These are phyloP conservation scores for Pleurotus tuber-regium DNA, from an alignment of 768 basidiomycete genomes.

Conservation along the genomic window DNA sequence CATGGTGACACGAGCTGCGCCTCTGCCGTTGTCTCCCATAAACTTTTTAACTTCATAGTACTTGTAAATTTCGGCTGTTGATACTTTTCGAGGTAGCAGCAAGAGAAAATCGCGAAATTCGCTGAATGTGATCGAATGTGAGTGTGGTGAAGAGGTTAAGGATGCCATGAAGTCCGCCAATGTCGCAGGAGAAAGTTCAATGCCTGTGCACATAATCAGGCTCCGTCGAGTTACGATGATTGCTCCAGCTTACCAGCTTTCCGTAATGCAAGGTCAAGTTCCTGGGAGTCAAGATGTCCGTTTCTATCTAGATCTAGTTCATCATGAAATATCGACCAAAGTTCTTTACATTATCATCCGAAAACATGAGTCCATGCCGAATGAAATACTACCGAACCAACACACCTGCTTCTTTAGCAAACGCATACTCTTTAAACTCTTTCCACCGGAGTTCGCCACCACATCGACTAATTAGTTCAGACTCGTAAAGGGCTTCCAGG, in stretches of 20 bases:
- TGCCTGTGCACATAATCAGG: slow-evolving; percentile 46
- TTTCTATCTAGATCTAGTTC: slow-evolving; percentile 90
- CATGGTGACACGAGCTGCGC: slow-evolving; percentile 81
- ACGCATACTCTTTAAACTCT: slow-evolving; percentile 72
- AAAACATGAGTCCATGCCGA: slow-evolving; percentile 12
- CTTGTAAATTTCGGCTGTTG: slow-evolving; percentile 80
- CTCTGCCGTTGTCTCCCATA: slow-evolving; percentile 73
- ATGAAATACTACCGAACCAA: slow-evolving; percentile 16
- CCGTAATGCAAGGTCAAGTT: slow-evolving; percentile 42
- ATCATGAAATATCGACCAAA: slow-evolving; percentile 90
- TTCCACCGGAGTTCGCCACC: slow-evolving; percentile 61
- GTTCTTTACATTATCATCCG: slow-evolving; percentile 46
- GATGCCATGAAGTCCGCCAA: slow-evolving; percentile 79
- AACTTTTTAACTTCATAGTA: slow-evolving; percentile 73
- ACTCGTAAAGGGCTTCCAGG: slow-evolving; percentile 70
- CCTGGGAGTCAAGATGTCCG: slow-evolving; percentile 67
- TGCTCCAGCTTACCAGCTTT: slow-evolving; percentile 58
- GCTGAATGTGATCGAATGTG: slow-evolving; percentile 68
- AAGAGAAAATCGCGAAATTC: slow-evolving; percentile 92
- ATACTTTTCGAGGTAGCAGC: slow-evolving; percentile 77
- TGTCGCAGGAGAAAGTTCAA: slow-evolving; percentile 65
- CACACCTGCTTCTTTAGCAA: slow-evolving; percentile 79
- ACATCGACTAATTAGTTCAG: slow-evolving; percentile 65
- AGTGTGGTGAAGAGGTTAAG: slow-evolving; percentile 69
- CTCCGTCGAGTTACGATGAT: slow-evolving; percentile 13